Percentiles rank a stretch among this genome's conserved stretches.
Conservation (phyloP, 139 green algal genomes). For the Chlorella ohadii region DNA sequence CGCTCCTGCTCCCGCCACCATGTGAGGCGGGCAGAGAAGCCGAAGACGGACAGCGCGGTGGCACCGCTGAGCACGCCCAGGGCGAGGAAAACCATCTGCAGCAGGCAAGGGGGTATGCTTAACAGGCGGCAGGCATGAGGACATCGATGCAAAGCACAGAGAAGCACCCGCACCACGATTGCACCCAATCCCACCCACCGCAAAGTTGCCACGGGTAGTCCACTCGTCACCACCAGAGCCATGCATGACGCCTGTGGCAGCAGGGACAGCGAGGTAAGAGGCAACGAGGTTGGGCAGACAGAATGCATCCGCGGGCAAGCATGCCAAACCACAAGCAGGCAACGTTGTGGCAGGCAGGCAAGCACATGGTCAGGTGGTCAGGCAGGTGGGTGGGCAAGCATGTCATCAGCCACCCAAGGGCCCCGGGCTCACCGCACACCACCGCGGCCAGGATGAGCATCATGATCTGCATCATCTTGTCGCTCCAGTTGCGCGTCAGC, state of each 20-base stretch:
- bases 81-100: constrained; percentile 49
- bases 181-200: background rate
- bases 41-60: constrained; percentile 57
- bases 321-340: too few relatives aligned
- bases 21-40: constrained; percentile 51
- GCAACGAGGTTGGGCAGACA: too few relatives aligned
- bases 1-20: constrained; percentile 62
- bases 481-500: constrained; percentile 50
- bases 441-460: constrained; percentile 53
- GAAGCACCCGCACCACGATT: too few relatives aligned
- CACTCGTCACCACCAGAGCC: constrained; percentile 41
- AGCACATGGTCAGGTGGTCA: too few relatives aligned
- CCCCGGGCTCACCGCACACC: constrained; percentile 32
- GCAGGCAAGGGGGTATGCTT: too few relatives aligned
- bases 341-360: too few relatives aligned
- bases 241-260: constrained; percentile 49
- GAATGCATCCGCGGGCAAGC: too few relatives aligned
- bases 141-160: too few relatives aligned
- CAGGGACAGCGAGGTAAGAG: too few relatives aligned
- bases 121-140: too few relatives aligned
- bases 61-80: constrained; percentile 50
- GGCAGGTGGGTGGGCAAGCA: background rate
- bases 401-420: background rate
- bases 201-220: constrained; percentile 46
- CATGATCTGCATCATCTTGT: constrained; percentile 58